A percentile compares a stretch with the other conserved stretches of the same genome.
phyloP scores from a whole-genome alignment of 2,329 filamentous ascomycete genomes.

The Xylariaceae sp. region DNA sequence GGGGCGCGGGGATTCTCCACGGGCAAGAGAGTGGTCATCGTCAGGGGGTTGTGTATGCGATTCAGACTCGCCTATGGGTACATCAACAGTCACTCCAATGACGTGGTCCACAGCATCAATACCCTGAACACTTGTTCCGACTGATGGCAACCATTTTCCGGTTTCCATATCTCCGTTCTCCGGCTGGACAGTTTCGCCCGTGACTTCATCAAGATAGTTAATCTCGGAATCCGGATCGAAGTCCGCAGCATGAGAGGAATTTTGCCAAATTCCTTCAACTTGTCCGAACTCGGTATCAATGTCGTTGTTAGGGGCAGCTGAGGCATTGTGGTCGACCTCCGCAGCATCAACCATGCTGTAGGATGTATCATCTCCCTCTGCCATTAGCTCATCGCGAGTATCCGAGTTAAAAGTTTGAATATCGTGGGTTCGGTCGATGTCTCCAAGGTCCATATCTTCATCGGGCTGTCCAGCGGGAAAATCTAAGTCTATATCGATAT shows the following conservation, averaged over 20 bases:
- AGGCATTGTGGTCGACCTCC: conserved; percentile 26
- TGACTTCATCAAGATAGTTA: conserved; percentile 22
- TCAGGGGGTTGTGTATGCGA: conserved; percentile 1
- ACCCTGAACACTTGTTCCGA: conserved; percentile 1
- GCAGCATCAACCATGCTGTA: conserved; percentile 33
- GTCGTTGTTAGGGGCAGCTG: conserved; percentile 24
- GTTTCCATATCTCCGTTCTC: conserved; percentile 8
- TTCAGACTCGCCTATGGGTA: conserved; percentile 1
- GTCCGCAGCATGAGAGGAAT: conserved; percentile 9
- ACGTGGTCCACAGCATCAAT: conserved; percentile 6
- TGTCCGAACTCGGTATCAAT: conserved; percentile 31
- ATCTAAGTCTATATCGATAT: conserved; percentile 34
- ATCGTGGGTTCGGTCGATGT: conserved; percentile 28
- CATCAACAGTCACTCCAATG: conserved; percentile 6
- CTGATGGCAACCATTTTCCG: conserved; percentile 16
- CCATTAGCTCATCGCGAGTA: conserved; percentile 32
- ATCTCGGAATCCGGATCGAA: conserved; percentile 22
- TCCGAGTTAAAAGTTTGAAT: conserved; percentile 31
- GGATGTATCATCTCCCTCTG: conserved; percentile 31
- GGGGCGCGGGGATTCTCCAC: not conserved
- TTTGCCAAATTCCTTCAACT: conserved; percentile 26
- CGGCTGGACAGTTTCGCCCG: conserved; percentile 14
- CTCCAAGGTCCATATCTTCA: conserved; percentile 31
- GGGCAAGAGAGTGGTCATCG: conserved; percentile 1
- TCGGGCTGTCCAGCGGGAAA: conserved; percentile 29